phyloP scores from a whole-genome alignment of 192 early-diverging fungal species.

The Linnemannia elongata region DNA sequence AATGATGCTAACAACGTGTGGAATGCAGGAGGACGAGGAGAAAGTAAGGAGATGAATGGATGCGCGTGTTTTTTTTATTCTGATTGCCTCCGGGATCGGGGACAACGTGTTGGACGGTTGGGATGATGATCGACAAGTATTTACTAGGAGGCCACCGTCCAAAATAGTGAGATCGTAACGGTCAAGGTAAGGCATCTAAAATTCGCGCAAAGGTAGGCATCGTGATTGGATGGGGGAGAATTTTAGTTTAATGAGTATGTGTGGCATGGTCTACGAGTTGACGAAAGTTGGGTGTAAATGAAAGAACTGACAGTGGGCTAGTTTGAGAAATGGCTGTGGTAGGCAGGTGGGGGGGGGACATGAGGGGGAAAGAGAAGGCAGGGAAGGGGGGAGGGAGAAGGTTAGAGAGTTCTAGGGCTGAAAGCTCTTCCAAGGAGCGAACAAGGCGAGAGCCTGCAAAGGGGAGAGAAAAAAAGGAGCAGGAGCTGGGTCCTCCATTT shows the following conservation, averaged over 20 bases:
- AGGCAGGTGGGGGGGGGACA: background rate
- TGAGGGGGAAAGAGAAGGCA: background rate
- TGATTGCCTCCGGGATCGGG: no score
- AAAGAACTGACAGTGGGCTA: background rate
- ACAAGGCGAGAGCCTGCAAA: background rate
- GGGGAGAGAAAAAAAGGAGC: background rate
- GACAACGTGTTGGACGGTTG: no score
- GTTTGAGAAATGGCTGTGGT: background rate
- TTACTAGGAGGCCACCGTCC: background rate
- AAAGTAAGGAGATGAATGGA: no score
- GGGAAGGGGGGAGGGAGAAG: background rate
- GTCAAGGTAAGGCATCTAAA: background rate
- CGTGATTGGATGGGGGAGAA: background rate
- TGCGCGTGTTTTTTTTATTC: no score
- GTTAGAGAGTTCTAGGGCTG: background rate
- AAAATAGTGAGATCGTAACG: background rate
- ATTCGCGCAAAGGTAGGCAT: background rate
- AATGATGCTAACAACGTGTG: no score
- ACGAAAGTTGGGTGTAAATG: background rate
- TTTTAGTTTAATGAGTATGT: background rate
- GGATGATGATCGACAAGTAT: no score
- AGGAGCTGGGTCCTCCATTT: background rate
- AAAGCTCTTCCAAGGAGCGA: background rate
- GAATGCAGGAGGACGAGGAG: no score
- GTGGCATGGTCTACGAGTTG: background rate